phyloP scores from a whole-genome alignment of 1,284 basidiomycete genomes.

The Heliocybe sulcata region DNA sequence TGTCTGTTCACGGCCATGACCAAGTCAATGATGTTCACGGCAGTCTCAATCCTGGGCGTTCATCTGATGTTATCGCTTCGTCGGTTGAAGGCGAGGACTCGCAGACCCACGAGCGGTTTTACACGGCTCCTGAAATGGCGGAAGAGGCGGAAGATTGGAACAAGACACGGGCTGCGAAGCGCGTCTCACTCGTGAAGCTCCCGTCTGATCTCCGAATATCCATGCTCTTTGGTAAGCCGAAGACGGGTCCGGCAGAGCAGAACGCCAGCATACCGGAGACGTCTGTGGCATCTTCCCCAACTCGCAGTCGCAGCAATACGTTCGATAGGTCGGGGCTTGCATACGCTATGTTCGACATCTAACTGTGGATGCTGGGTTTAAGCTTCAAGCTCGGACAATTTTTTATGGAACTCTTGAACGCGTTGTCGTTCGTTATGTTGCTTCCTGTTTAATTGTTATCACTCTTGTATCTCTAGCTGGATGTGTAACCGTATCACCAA shows the following conservation, averaged over 20 bases:
- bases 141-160: slow-evolving; percentile 79
- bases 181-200: slow-evolving; percentile 71
- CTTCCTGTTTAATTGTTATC: background rate
- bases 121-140: slow-evolving; percentile 32
- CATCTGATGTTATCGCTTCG: background rate
- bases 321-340: background rate
- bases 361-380: background rate
- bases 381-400: too few species aligned
- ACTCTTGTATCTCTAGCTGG: background rate
- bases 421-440: background rate
- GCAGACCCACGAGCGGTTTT: slow-evolving; percentile 36
- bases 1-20: slow-evolving; percentile 4
- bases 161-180: slow-evolving; percentile 74
- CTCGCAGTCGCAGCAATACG: background rate
- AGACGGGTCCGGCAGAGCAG: slow-evolving; percentile 4
- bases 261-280: slow-evolving; percentile 2
- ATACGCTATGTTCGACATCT: slow-evolving; percentile 2
- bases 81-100: background rate
- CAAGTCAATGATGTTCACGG: slow-evolving; percentile 16
- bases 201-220: slow-evolving; percentile 48
- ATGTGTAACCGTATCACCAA: background rate
- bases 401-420: too few species aligned
- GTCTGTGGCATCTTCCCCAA: background rate
- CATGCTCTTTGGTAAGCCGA: slow-evolving; percentile 21
- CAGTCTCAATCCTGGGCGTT: background rate